These are phyloP conservation scores for Chamaecyparis obtusa DNA, from an alignment of 75 land plant species.

Conservation along the genomic window DNA sequence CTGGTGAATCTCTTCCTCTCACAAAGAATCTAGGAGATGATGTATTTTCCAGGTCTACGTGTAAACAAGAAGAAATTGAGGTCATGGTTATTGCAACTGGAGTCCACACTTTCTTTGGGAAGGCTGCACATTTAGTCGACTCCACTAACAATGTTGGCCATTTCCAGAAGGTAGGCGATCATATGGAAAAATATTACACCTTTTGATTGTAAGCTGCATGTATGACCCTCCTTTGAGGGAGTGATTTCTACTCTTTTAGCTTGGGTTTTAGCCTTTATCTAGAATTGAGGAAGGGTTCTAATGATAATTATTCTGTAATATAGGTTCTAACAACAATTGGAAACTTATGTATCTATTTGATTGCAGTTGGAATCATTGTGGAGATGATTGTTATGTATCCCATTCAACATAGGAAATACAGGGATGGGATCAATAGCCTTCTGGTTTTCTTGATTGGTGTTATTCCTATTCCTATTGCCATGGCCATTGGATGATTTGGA, in stretches of 20 bases:
- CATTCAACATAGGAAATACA: constrained; percentile 60
- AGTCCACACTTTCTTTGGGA: constrained; percentile 91
- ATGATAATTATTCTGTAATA: background rate
- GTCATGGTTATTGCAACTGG: constrained; percentile 85
- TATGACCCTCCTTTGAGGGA: background rate
- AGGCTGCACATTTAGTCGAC: constrained; percentile 94
- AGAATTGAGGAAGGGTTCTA: no score
- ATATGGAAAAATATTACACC: background rate
- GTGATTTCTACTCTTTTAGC: background rate
- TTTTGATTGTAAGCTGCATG: background rate
- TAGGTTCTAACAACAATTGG: constrained; percentile 74
- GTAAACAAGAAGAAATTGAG: constrained; percentile 92
- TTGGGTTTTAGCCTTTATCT: background rate
- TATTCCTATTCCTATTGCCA: constrained; percentile 84
- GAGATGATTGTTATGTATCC: constrained; percentile 88
- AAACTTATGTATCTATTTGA: constrained; percentile 83
- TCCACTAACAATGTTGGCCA: constrained; percentile 91
- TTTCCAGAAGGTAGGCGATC: constrained; percentile 74
- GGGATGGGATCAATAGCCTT: constrained; percentile 75
- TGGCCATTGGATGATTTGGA: constrained; percentile 87
- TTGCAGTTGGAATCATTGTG: constrained; percentile 64
- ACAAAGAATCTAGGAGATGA: constrained; percentile 78
- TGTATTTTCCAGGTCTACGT: constrained; percentile 90
- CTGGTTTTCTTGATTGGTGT: constrained; percentile 79
- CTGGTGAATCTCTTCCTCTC: no score